phyloP scores from a whole-genome alignment of 78 protist genomes.

The Trichosphaerium sp. region DNA sequence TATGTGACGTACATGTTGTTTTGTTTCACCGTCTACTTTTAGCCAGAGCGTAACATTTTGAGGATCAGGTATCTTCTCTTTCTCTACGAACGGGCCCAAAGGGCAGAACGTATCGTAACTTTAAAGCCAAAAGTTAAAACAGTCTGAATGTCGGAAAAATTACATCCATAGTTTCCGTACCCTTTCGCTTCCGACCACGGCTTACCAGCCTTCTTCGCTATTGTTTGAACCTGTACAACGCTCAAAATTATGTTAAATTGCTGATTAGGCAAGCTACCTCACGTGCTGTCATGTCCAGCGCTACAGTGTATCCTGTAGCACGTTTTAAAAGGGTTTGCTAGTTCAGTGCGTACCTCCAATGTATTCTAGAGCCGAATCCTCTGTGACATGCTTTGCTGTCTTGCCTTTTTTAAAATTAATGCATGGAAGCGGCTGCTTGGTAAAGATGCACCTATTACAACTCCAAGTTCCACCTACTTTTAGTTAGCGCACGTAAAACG shows the following conservation, averaged over 20 bases:
- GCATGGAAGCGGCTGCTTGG: too few species aligned
- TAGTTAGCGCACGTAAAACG: not conserved
- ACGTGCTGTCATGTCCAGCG: slow-evolving; percentile 41
- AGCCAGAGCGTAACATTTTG: slow-evolving; percentile 28
- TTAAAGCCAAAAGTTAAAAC: too few species aligned
- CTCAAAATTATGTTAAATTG: not conserved
- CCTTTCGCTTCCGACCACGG: slow-evolving; percentile 37
- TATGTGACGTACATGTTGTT: slow-evolving; percentile 7
- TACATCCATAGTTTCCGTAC: too few species aligned
- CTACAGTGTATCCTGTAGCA: slow-evolving; percentile 43
- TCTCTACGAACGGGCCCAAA: slow-evolving; percentile 35
- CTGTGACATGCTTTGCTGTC: slow-evolving; percentile 23
- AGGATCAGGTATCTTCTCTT: slow-evolving; percentile 29
- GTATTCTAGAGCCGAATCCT: slow-evolving; percentile 28
- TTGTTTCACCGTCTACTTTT: slow-evolving; percentile 29
- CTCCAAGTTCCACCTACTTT: slow-evolving; percentile 29
- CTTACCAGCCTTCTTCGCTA: too few species aligned
- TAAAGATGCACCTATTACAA: too few species aligned
- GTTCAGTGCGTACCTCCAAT: too few species aligned
- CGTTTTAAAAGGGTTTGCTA: too few species aligned
- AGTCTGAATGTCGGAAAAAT: too few species aligned
- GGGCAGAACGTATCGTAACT: slow-evolving; percentile 53
- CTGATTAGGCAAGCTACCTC: not conserved
- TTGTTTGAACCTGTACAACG: not conserved
- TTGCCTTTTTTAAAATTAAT: too few species aligned